Base-by-base conservation (phyloP, 768 basidiomycete species). In the Mycena metata region DNA sequence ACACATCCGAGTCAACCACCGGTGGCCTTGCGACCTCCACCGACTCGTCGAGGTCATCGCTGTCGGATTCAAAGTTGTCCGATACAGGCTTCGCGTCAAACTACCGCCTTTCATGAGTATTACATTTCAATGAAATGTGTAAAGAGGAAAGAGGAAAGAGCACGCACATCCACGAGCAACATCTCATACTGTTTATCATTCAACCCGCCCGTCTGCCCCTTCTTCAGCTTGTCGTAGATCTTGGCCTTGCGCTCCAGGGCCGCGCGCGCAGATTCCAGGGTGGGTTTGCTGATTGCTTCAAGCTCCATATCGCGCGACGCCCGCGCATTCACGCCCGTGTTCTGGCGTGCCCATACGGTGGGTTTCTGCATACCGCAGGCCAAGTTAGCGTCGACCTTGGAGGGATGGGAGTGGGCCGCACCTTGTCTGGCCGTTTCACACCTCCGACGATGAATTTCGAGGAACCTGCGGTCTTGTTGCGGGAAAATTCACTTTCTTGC, bases 1-100 rank as follows among this genome's bases (percentile, higher is more conserved):
- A 85, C 85, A 72, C 83, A 33, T 86, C 84, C 23, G 91, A 92
- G 75, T 95, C 94, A 75, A 94, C 93, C 33, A 23, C n/a, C 7
- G 77, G 78, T 6, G 82, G 78, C 72, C 78, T 78, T 0, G 93
- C 90, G 1, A 93, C 85, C 5, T 84, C 85, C 69, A 89, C 69
- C n/a, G 91, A 92, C 76, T 95, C 94, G 74, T 95, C 93, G 5
- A 89, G 88, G 73, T 93, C 92, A 47, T 91, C 91, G 65, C 90
- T 92, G 63, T 92, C 90, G 10, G 88, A 88, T 67, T 90, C 87
- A 72, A 86, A 92, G 8, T 77, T 77, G 58, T 87, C 85, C 36
- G 66, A 67, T 12, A 81, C 79, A 2, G 82, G 78, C 74, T 90
- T 90, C 8, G 83, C 81, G 67, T 94, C 92, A 75, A 94, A 94